Percentiles rank a stretch among this genome's conserved stretches.
phyloP scores from a whole-genome alignment of 345 rosid species.

The Erysimum cheiranthoides region DNA sequence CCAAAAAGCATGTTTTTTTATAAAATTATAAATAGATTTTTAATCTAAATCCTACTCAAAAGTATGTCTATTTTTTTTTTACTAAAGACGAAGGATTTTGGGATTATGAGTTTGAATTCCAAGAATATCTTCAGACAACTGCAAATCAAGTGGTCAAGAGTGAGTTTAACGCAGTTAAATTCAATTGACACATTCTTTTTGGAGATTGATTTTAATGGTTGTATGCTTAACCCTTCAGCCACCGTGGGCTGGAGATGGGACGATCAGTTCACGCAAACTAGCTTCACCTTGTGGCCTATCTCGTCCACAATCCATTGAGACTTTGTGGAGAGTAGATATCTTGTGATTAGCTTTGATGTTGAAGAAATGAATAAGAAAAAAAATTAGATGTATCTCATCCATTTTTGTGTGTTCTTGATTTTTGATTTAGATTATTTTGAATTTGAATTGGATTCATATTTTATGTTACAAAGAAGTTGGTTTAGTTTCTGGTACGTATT shows the following conservation, averaged over 20 bases:
- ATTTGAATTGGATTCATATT: conserved; percentile 3
- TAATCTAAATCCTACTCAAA: too few species aligned
- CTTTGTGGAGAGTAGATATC: conserved; percentile 58
- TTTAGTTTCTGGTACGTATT: conserved; percentile 16
- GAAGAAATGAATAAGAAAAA: conserved; percentile 22
- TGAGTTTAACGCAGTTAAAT: conserved; percentile 71
- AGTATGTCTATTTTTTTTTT: too few species aligned
- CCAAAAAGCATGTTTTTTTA: too few species aligned
- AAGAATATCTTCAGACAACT: conserved; percentile 57
- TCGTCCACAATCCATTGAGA: conserved; percentile 66
- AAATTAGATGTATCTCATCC: conserved; percentile 6
- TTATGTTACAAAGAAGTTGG: conserved; percentile 27
- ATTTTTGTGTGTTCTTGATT: conserved; percentile 6
- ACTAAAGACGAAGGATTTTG: conserved; percentile 52
- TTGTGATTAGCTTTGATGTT: conserved; percentile 7
- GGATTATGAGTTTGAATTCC: conserved; percentile 80
- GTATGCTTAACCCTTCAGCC: conserved; percentile 81
- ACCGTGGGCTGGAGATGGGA: conserved; percentile 66
- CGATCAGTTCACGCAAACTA: conserved; percentile 73
- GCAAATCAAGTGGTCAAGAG: conserved; percentile 67
- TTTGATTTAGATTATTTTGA: not conserved
- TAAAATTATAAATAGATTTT: too few species aligned
- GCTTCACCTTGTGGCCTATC: conserved; percentile 60
- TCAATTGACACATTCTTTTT: conserved; percentile 49
- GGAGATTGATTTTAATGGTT: conserved; percentile 55